Percentiles rank a stretch among this genome's conserved stretches.
Evolutionary conservation across 129 eudicot genomes (phyloP).

Genomic region (sunflower (Helianthus annuus)): DNA sequence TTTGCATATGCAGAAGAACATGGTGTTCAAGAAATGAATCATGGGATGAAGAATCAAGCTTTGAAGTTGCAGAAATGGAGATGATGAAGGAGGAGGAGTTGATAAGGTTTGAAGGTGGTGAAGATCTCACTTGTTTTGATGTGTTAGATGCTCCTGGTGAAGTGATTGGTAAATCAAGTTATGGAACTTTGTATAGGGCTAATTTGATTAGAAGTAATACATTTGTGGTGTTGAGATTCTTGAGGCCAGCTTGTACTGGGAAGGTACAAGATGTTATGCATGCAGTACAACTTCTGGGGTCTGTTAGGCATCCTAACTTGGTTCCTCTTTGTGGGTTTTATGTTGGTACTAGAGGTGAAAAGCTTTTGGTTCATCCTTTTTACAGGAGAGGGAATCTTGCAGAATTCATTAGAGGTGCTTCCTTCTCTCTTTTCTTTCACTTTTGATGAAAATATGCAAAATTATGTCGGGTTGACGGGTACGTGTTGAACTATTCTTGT

Average conservation of each 20-base stretch:
- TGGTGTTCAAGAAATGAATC: conserved; percentile 24
- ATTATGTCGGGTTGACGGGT: too few relatives aligned
- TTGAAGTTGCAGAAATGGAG: conserved; percentile 46
- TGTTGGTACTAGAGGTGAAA: conserved; percentile 90
- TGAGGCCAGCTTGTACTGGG: conserved; percentile 80
- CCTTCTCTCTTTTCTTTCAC: background rate
- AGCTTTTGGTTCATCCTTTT: conserved; percentile 88
- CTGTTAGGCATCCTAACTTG: conserved; percentile 80
- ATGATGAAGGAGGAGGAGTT: conserved; percentile 62
- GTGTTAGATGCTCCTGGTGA: conserved; percentile 94
- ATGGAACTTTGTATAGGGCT: conserved; percentile 82
- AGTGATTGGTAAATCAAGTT: conserved; percentile 83
- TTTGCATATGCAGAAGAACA: conserved; percentile 42
- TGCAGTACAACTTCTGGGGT: conserved; percentile 61
- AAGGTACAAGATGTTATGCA: conserved; percentile 55
- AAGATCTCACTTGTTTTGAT: conserved; percentile 70
- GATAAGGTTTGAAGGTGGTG: conserved; percentile 75
- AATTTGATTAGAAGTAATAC: conserved; percentile 48
- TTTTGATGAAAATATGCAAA: conserved; percentile 5
- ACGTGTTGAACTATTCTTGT: background rate
- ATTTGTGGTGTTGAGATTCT: conserved; percentile 66
- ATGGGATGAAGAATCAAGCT: conserved; percentile 44
- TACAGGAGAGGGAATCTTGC: conserved; percentile 66
- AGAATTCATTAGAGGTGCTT: conserved; percentile 71
- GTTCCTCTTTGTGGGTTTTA: conserved; percentile 84